Base-by-base conservation (phyloP, 176 grass and related monocot species). In the Oryza coarctata region DNA sequence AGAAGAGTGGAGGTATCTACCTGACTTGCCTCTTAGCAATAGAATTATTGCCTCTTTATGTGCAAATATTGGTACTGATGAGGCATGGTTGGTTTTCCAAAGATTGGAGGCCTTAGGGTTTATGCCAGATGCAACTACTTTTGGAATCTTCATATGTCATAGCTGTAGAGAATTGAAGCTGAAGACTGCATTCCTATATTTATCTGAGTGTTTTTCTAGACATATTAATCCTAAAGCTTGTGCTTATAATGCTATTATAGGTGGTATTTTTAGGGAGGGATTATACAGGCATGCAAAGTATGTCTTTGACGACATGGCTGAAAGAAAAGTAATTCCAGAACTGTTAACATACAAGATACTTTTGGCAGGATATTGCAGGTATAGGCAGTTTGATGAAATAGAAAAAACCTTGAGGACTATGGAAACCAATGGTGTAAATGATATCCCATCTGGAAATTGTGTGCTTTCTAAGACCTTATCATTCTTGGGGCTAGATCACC, bases 131-230 rank as follows among this genome's bases (percentile, higher is more conserved):
- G 69, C 83, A 70, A 88, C 63, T 63, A 93, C 86, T 52, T 98
- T 98, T 89, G 92, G 75, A 82, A 94, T 91, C 80, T 94, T 98
- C 31, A 81, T 94, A 70, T 94, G 70, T 82, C 81, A 93, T 76
- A 93, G 95, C 74, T 98, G 92, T 74, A 91, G 74, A 83, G 90
- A 82, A 80, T 76, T 83, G 74, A 93, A 88, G 52, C 43, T 91
- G 80, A 92, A 85, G 77, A 73, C 88, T 87, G 90, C 90, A 75
- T 91, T 94, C 33, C 12, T 94, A 68, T 98, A 91, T 93, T 89
- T 98, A 72, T 98, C 90, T 60, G 95, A 98, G 88, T 94, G 92
- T 38, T 91, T 89, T 72, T 87, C 90, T 81, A 93, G 92, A 73
- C 74, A 85, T 71, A 63, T 93, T 45, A 39, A 76, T 83, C 95